phyloP scores from a whole-genome alignment of 2,329 filamentous ascomycete species.

The Aureobasidium sp. region DNA sequence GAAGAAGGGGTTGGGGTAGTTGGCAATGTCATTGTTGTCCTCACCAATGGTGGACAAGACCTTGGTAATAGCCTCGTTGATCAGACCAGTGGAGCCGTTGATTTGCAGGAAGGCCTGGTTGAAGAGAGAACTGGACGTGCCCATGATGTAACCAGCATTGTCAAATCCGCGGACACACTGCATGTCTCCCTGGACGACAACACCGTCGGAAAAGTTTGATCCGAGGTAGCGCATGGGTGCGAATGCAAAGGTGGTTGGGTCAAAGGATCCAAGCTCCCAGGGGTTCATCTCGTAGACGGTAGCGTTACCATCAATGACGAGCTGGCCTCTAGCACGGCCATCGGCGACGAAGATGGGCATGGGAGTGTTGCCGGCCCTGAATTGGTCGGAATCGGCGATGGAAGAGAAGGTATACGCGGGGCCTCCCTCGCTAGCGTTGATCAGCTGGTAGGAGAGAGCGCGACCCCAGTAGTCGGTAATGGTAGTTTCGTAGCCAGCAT shows the following conservation, averaged over 20 bases:
- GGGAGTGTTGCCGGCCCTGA: constrained; percentile 54
- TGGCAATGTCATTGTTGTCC: constrained; percentile 62
- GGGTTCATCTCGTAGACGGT: constrained; percentile 73
- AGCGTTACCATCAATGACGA: constrained; percentile 57
- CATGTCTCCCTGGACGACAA: constrained; percentile 43
- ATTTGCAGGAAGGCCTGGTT: constrained; percentile 65
- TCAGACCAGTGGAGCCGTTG: constrained; percentile 39
- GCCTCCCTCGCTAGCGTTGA: constrained; percentile 67
- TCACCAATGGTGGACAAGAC: constrained; percentile 48
- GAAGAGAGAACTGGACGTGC: constrained; percentile 77
- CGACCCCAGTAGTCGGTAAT: constrained; percentile 86
- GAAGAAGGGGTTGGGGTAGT: constrained; percentile 72
- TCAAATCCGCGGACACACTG: constrained; percentile 72
- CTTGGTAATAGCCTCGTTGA: constrained; percentile 16
- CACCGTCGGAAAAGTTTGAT: constrained; percentile 59
- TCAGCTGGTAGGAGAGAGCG: constrained; percentile 74
- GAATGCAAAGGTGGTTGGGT: constrained; percentile 63
- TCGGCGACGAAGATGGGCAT: constrained; percentile 68
- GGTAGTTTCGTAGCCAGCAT: constrained; percentile 58
- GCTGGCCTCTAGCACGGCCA: constrained; percentile 53
- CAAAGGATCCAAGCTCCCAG: constrained; percentile 69
- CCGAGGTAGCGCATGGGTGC: constrained; percentile 63
- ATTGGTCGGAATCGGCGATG: constrained; percentile 55
- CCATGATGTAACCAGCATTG: constrained; percentile 74
- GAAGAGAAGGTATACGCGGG: constrained; percentile 75